Evolutionary conservation across 1,139 yeast genomes (phyloP).

Genomic region (Hansenula lynferdii): DNA sequence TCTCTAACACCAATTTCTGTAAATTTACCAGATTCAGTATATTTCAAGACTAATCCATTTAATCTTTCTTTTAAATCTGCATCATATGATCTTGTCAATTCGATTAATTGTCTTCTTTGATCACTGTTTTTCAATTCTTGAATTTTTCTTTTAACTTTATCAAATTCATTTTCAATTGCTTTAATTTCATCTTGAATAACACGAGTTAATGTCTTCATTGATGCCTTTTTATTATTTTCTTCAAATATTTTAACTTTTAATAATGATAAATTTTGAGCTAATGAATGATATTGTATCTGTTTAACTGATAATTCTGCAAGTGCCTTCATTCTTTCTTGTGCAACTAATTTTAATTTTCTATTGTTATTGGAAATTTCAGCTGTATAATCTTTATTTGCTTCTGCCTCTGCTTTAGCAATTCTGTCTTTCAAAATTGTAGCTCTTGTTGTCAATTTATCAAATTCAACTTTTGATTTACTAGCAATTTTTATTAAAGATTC

Average conservation of each 20-base stretch:
- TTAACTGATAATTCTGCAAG: slow-evolving; percentile 23
- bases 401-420: slow-evolving; percentile 22
- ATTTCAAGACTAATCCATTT: slow-evolving; percentile 38
- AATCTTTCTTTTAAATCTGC: slow-evolving; percentile 40
- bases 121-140: slow-evolving; percentile 40
- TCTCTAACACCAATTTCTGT: slow-evolving; percentile 32
- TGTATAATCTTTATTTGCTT: slow-evolving; percentile 13
- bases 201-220: slow-evolving; percentile 30
- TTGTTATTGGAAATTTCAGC: slow-evolving; percentile 13
- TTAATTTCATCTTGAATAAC: slow-evolving; percentile 32
- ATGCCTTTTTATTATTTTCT: slow-evolving; percentile 29
- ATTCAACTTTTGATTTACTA: slow-evolving; percentile 14
- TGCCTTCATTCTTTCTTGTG: slow-evolving; percentile 15
- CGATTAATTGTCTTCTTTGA: slow-evolving; percentile 38
- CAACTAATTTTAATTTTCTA: slow-evolving; percentile 17
- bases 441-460: slow-evolving; percentile 16
- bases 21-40: slow-evolving; percentile 38
- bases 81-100: slow-evolving; percentile 35
- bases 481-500: slow-evolving; percentile 15
- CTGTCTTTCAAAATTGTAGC: slow-evolving; percentile 26
- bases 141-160: slow-evolving; percentile 36
- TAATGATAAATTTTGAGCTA: slow-evolving; percentile 20
- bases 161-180: slow-evolving; percentile 30
- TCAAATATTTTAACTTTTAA: slow-evolving; percentile 25
- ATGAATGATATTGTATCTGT: slow-evolving; percentile 11